A percentile compares a stretch with the other conserved stretches of the same genome.
phyloP scores from a whole-genome alignment of 805 yeast genomes.

The Schizosaccharomyces japonicus region DNA sequence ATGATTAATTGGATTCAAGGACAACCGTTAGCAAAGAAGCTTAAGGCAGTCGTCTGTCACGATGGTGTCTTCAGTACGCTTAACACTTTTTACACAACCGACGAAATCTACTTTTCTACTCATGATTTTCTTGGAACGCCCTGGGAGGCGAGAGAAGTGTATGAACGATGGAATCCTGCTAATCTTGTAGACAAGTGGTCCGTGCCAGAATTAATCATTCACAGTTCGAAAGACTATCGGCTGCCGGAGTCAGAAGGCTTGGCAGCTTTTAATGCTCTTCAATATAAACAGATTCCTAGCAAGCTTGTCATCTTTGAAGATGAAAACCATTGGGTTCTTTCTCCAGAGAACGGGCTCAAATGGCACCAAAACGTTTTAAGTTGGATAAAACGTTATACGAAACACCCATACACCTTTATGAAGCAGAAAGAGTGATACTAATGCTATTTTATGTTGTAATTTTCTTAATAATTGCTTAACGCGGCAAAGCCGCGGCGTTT shows the following conservation, averaged over 20 bases:
- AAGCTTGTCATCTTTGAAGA: conserved; percentile 9
- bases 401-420: too few relatives aligned
- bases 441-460: too few relatives aligned
- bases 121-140: conserved; percentile 13
- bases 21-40: conserved; percentile 11
- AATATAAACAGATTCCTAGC: conserved; percentile 11
- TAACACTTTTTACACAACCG: conserved; percentile 10
- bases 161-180: conserved; percentile 12
- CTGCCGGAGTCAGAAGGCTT: conserved; percentile 13
- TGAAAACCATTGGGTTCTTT: conserved; percentile 13
- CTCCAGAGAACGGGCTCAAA: conserved; percentile 12
- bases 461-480: too few relatives aligned
- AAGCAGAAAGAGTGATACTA: too few relatives aligned
- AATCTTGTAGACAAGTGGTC: conserved; percentile 12
- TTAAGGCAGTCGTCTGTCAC: conserved; percentile 13
- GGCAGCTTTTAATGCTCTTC: conserved; percentile 13
- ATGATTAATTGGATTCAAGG: conserved; percentile 15
- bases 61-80: conserved; percentile 13
- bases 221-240: conserved; percentile 12
- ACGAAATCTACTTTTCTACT: conserved; percentile 13
- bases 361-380: conserved; percentile 13
- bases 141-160: conserved; percentile 10
- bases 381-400: conserved; percentile 8
- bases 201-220: conserved; percentile 13
- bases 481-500: too few relatives aligned